Percentiles rank a stretch among this genome's conserved stretches.
Evolutionary conservation across 2,329 filamentous ascomycete species (phyloP).

Genomic region (Pestalotiopsis fici): DNA sequence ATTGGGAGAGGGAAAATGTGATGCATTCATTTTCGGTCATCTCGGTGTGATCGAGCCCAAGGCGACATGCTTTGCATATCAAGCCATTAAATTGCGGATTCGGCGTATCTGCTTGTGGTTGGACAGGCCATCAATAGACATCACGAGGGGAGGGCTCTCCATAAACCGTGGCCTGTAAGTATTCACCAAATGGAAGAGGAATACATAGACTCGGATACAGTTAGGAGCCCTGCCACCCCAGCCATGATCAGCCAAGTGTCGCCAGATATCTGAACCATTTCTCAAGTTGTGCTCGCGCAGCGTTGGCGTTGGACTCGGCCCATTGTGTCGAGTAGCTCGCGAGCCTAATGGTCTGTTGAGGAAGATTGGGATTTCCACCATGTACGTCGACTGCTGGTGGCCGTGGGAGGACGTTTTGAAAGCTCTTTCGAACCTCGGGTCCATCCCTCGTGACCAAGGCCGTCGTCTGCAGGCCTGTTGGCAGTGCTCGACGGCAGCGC

Average conservation of each 20-base stretch:
- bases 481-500: no score
- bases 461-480: no score
- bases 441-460: no score
- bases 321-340: constrained; percentile 21
- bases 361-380: no score
- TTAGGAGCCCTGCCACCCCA: constrained; percentile 62
- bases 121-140: constrained; percentile 62
- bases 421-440: no score
- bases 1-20: constrained; percentile 57
- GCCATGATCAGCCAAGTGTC: constrained; percentile 65
- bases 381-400: no score
- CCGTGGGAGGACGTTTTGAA: no score
- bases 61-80: constrained; percentile 55
- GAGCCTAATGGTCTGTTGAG: constrained; percentile 22
- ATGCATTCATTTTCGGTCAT: constrained; percentile 32
- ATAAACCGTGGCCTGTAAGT: constrained; percentile 59
- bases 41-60: constrained; percentile 29
- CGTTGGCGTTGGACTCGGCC: constrained; percentile 33
- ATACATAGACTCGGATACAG: constrained; percentile 61
- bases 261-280: constrained; percentile 54
- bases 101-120: constrained; percentile 58
- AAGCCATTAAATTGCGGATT: constrained; percentile 55
- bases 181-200: constrained; percentile 63
- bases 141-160: constrained; percentile 55
- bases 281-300: constrained; percentile 49